Conservation (phyloP, 1,284 basidiomycete genomes). For the Pholiota adiposa region DNA sequence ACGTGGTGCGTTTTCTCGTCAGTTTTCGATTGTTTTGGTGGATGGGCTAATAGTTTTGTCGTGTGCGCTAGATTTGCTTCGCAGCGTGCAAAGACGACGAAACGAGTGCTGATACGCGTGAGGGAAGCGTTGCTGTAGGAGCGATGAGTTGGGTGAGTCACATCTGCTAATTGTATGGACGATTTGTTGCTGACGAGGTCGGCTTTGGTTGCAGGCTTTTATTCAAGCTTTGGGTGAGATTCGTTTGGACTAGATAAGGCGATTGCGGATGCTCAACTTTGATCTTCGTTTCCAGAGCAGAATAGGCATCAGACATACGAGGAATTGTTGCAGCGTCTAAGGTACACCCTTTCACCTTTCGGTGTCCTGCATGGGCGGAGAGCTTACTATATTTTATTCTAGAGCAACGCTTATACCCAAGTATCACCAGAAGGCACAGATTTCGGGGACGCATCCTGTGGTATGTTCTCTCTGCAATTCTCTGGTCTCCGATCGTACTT, state of each 20-base stretch:
- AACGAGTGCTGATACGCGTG: conserved; percentile 32
- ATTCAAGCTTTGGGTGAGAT: conserved; percentile 26
- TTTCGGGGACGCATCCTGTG: conserved; percentile 29
- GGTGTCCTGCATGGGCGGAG: too few species aligned
- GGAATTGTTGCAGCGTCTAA: conserved; percentile 24
- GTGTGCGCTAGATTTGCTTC: conserved; percentile 30
- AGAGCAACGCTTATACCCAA: conserved; percentile 27
- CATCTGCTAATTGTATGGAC: neutral
- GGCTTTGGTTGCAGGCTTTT: conserved; percentile 23
- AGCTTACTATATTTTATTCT: too few species aligned
- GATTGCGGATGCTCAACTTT: neutral
- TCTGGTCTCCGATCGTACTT: too few species aligned
- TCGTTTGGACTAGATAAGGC: neutral
- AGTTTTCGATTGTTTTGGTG: neutral
- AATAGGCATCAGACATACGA: conserved; percentile 29
- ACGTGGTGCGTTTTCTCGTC: conserved; percentile 20
- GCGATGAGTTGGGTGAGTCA: conserved; percentile 33
- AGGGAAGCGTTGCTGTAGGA: conserved; percentile 29
- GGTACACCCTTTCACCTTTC: conserved; percentile 11
- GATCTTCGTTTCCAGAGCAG: conserved; percentile 13
- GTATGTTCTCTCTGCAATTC: conserved; percentile 15
- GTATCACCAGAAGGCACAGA: conserved; percentile 31
- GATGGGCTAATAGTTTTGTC: neutral
- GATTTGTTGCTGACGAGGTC: neutral
- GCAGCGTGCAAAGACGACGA: conserved; percentile 34